Percentiles rank a stretch among this genome's conserved stretches.
Conservation (phyloP, 257 asterid species). For the Solanum corneliomulleri region DNA sequence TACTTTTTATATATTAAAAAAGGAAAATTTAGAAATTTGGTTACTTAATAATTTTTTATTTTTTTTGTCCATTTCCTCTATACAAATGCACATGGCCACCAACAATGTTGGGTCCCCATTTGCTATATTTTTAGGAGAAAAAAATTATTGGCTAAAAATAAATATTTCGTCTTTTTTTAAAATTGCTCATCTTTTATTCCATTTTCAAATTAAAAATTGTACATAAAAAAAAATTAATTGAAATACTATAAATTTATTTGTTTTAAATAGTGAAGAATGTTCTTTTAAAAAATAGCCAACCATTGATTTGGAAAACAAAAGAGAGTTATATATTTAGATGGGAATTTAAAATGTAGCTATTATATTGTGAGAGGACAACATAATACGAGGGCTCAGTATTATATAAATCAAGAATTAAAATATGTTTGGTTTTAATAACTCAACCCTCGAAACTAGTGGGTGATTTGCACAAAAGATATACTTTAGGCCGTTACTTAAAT, state of each 20-base stretch:
- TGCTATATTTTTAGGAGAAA: neutral
- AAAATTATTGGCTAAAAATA: neutral
- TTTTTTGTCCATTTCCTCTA: neutral
- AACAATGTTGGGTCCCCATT: neutral
- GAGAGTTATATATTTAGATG: neutral
- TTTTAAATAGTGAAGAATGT: neutral
- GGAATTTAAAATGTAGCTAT: neutral
- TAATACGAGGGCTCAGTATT: neutral
- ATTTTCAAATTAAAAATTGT: neutral
- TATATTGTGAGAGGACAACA: neutral
- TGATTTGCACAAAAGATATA: neutral
- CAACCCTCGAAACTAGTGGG: neutral
- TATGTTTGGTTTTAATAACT: neutral
- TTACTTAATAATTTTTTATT: neutral
- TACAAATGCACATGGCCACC: conserved; percentile 6
- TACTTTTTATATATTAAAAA: neutral
- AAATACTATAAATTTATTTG: neutral
- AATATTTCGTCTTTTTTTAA: neutral
- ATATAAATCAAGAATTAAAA: neutral
- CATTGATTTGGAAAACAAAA: neutral
- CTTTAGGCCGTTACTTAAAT: neutral
- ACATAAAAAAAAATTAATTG: neutral
- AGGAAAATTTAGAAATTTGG: neutral
- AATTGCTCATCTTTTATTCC: neutral
- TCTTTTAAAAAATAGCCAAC: neutral